Conservation (phyloP, 139 green algal genomes). For the Chara braunii region DNA sequence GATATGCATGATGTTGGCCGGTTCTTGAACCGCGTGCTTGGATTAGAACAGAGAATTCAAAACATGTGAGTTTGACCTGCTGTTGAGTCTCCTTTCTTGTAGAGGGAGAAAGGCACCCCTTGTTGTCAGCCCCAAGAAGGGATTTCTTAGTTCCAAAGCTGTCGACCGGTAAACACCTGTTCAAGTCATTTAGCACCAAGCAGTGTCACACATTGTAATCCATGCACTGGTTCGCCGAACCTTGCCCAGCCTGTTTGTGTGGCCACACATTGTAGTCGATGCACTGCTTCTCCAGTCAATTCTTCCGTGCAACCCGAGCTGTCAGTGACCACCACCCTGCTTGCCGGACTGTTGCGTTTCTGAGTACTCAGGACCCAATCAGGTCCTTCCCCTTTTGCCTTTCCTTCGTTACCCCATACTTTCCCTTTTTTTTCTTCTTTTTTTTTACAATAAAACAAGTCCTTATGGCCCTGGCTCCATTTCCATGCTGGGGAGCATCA, state of each 20-base stretch:
- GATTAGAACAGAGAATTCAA: slow-evolving; percentile 56
- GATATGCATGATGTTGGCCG: slow-evolving; percentile 32
- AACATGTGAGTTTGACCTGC: slow-evolving; percentile 26
- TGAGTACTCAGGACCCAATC: no score
- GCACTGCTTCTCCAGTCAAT: no score
- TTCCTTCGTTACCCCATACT: no score
- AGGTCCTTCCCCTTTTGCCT: no score
- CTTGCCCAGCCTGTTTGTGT: background rate
- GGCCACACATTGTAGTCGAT: no score
- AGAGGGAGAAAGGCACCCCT: background rate
- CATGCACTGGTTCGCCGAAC: background rate
- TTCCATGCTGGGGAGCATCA: no score
- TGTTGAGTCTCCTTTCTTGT: slow-evolving; percentile 5
- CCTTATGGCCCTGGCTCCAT: no score
- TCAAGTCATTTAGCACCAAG: background rate
- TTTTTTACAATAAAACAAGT: no score
- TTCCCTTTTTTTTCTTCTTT: no score
- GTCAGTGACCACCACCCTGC: no score
- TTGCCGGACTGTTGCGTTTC: no score
- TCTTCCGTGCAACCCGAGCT: no score
- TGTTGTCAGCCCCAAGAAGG: background rate
- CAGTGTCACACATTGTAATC: background rate
- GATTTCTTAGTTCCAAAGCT: background rate
- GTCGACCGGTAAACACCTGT: background rate
- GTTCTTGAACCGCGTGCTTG: slow-evolving; percentile 68